Evolutionary conservation across 768 basidiomycete genomes (phyloP).

Genomic region (Omphalotus guepiniiformis): DNA sequence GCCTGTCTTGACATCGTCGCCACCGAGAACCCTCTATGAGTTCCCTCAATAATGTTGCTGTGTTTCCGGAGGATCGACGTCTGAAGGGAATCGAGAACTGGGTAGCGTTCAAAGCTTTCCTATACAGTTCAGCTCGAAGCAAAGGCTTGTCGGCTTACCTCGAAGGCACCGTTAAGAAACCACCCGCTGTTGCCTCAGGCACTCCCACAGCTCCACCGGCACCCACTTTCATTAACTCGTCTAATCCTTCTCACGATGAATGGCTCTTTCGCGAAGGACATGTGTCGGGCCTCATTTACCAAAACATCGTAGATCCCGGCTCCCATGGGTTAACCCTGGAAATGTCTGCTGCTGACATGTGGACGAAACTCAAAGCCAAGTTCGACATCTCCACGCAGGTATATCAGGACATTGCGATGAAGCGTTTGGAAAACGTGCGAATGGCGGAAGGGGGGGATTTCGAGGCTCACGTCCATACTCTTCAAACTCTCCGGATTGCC

Average conservation of each 20-base stretch:
- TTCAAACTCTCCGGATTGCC: neutral
- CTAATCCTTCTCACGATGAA: neutral
- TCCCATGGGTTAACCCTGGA: too few relatives aligned
- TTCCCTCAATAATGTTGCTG: too few relatives aligned
- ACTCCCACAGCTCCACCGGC: neutral
- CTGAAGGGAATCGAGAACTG: too few relatives aligned
- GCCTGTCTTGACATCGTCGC: too few relatives aligned
- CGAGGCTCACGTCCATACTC: too few relatives aligned
- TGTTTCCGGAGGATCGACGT: too few relatives aligned
- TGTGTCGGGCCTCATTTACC: too few relatives aligned
- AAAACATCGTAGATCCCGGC: too few relatives aligned
- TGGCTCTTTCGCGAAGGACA: neutral
- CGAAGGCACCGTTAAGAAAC: neutral
- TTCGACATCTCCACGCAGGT: neutral
- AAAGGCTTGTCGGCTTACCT: neutral
- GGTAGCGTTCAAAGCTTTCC: neutral
- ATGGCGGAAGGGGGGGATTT: too few relatives aligned
- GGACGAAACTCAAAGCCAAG: neutral
- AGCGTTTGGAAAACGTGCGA: neutral
- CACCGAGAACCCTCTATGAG: too few relatives aligned
- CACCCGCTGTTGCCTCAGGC: too few relatives aligned
- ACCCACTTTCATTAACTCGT: neutral
- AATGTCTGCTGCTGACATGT: neutral
- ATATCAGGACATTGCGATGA: neutral
- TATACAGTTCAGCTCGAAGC: neutral